Percentiles rank a stretch among this genome's conserved stretches.
Conservation (phyloP, 345 rosid genomes). For the Citrus glauca region DNA sequence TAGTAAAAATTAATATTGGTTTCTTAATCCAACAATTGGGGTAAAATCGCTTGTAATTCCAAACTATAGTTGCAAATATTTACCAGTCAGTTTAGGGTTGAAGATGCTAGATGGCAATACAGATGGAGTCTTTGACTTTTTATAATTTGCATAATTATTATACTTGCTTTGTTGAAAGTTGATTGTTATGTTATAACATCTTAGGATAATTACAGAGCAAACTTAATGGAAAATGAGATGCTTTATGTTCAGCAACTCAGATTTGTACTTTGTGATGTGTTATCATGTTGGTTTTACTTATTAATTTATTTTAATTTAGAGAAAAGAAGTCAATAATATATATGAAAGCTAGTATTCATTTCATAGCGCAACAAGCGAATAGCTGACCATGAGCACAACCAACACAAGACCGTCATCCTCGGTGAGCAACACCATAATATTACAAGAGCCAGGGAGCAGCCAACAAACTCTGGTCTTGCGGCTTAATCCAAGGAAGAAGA, state of each 20-base stretch:
- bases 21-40: not conserved
- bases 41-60: not conserved
- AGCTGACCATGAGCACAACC: conserved; percentile 25
- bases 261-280: not conserved
- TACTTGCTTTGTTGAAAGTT: no score
- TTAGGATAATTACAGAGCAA: not conserved
- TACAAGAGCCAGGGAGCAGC: conserved; percentile 30
- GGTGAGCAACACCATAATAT: conserved; percentile 45
- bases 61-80: not conserved
- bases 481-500: conserved; percentile 73
- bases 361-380: not conserved
- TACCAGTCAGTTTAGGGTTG: not conserved
- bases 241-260: not conserved
- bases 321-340: not conserved
- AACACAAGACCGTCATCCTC: conserved; percentile 30
- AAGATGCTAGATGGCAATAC: not conserved
- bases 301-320: not conserved
- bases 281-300: not conserved
- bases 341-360: not conserved
- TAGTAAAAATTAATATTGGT: not conserved
- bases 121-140: not conserved
- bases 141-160: not conserved
- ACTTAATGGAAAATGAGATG: not conserved
- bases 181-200: not conserved
- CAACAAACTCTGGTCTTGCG: conserved; percentile 57